phyloP scores from a whole-genome alignment of 2,329 filamentous ascomycete species.

The Shiraia bambusicola region DNA sequence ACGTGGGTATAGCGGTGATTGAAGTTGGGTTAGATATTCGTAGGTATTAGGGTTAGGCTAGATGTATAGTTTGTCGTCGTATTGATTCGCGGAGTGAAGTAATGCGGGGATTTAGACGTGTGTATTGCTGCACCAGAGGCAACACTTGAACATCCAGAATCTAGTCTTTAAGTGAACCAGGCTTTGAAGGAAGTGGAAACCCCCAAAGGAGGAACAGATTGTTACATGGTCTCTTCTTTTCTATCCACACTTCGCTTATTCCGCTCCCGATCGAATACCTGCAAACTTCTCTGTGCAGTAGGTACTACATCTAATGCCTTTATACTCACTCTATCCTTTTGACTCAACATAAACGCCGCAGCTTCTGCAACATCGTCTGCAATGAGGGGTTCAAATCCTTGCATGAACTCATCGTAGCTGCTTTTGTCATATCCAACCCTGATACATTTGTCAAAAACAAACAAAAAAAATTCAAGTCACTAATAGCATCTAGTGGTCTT shows the following conservation, averaged over 20 bases:
- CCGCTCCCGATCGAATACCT: slow-evolving; percentile 43
- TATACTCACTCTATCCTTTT: slow-evolving; percentile 45
- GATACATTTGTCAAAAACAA: background rate
- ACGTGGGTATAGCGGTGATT: too few species aligned
- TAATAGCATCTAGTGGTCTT: too few species aligned
- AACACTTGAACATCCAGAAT: background rate
- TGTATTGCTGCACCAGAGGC: slow-evolving; percentile 10
- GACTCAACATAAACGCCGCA: slow-evolving; percentile 48
- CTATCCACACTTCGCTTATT: slow-evolving; percentile 17
- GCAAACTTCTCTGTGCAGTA: slow-evolving; percentile 43
- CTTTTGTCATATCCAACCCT: slow-evolving; percentile 47
- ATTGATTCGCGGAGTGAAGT: background rate
- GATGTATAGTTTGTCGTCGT: background rate
- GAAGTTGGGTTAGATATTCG: too few species aligned
- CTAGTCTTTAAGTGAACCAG: background rate
- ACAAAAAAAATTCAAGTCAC: too few species aligned
- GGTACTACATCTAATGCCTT: slow-evolving; percentile 54
- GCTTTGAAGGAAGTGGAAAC: too few species aligned
- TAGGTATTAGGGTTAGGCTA: background rate
- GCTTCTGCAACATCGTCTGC: slow-evolving; percentile 49
- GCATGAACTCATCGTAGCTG: slow-evolving; percentile 48
- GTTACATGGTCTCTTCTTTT: slow-evolving; percentile 4
- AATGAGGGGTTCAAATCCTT: slow-evolving; percentile 49
- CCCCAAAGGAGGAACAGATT: too few species aligned
- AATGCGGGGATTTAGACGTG: slow-evolving; percentile 19